Evolutionary conservation across 495 filamentous ascomycete genomes (phyloP), one percentile per base, ranked within the genome.

Genomic region (Amniculicola lignicola): DNA sequence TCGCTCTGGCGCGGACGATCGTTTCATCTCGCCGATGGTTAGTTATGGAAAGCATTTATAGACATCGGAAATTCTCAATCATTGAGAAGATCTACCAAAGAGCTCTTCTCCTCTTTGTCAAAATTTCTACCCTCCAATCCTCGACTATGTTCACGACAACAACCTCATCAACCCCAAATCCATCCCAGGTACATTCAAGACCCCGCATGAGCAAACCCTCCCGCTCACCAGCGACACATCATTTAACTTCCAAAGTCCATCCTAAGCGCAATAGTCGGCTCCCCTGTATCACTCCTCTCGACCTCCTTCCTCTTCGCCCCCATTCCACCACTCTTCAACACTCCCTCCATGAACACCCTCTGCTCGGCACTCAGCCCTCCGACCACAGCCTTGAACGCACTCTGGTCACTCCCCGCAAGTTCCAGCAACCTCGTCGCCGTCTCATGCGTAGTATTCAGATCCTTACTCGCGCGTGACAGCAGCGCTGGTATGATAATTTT

Each of bases 241-340:
- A n/a, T n/a, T 47, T 19, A 51, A 19, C 46, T 43, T 15, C 56
- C 47, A 79, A 98, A 96, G 66, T 95, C 79, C 86, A 97, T 90
- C 76, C 92, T 89, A 69, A 99, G 67, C 45, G 89, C 89, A 79
- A 99, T 99, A 55, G 74, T 95, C 12, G 93, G 94, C 70, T 84
- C 77, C 39, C 64, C 81, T 54, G 75, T 81, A 28, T 77, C 77
- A 37, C 71, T 77, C 19, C 77, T 83, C 33, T 46, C 67, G 57
- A 66, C 69, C 53, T 29, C 64, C 59, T 64, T 61, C 29, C 4
- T 65, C 66, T 27, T 66, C 64, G 41, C 72, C 65, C 47, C 74
- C 53, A n/a, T 61, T 69, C 67, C 62, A 10, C 73, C 74, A 1
- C 77, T 85, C 39, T 78, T 77, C 21, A 97, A 81, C 6, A 95